Conservation (phyloP, 2,329 filamentous ascomycete species). For the Fusarium sp. region DNA sequence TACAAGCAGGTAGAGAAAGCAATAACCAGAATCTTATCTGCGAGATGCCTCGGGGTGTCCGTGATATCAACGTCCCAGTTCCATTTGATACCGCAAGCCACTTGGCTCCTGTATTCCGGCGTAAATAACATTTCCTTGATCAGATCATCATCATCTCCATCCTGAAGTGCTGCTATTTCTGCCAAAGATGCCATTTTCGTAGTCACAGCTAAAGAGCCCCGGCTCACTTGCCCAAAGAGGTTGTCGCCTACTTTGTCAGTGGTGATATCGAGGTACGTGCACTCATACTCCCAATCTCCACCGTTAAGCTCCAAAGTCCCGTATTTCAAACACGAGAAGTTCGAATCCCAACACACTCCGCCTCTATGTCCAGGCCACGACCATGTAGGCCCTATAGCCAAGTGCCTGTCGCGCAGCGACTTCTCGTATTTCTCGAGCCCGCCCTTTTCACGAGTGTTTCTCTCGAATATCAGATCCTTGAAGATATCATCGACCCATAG, state of each 20-base stretch:
- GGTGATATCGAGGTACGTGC: not conserved
- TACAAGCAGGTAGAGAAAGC: not conserved
- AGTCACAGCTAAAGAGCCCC: not conserved
- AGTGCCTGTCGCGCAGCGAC: not conserved
- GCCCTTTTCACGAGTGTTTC: not conserved
- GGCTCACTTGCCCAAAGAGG: not conserved
- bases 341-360: not conserved
- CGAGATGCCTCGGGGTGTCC: not conserved
- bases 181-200: not conserved
- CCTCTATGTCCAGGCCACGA: not conserved
- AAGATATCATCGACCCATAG: not conserved
- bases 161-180: accelerated
- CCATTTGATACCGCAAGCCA: not conserved
- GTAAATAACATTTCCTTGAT: accelerated
- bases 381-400: not conserved
- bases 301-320: not conserved
- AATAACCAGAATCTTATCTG: not conserved
- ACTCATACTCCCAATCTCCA: not conserved
- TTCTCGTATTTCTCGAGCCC: not conserved
- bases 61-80: not conserved
- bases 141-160: accelerated
- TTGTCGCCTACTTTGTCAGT: not conserved
- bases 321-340: not conserved
- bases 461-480: not conserved
- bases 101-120: too few species aligned